Evolutionary conservation across 2,329 filamentous ascomycete species (phyloP), one percentile per base, ranked within the genome.

Genomic region (Ophiosphaerella korrae): DNA sequence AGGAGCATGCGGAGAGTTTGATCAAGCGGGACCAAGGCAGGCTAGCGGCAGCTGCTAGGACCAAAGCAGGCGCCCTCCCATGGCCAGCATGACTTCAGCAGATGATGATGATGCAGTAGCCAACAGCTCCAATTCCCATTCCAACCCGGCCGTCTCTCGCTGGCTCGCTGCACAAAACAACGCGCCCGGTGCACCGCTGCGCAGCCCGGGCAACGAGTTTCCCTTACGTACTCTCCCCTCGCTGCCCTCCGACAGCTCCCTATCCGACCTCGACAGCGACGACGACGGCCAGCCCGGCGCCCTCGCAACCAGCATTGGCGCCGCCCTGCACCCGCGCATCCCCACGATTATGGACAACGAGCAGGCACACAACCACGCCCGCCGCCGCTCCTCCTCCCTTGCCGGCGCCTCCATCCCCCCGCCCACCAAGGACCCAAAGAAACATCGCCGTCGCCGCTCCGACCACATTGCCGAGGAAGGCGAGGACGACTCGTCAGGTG

Each of bases 201-300:
- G 61, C 53, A 70, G 70, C 50, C 69, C 70, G 31, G 68, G 69
- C 45, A 69, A 74, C 68, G 71, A 66, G 40, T 73, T 74, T 41
- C 70, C 71, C 40, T 61, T 74, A 24, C 58, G 62, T 16, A 73
- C 71, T 14, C 42, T 73, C 41, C 68, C 68, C 36, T 71, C 65
- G 18, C 68, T 69, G 13, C 70, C 70, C 36, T 71, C 68, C 12
- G 48, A 60, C 44, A 63, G 63, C 44, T 64, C 63, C 47, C 45
- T 59, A 53, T 65, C 64, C 34, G 64, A 66, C 55, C 14, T 57
- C 35, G 53, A 46, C 51, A 58, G 53, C 55, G 58, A 59, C 55
- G 58, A 57, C 58, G 58, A 55, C 59, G 52, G 52, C 35, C 41
- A n/a, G 36, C 34, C 46, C 49, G 48, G 46, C 42, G 39, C 52